Percentiles rank a stretch among this genome's conserved stretches.
These are phyloP conservation scores for Parmales sp. DNA, from an alignment of 108 stramenopile species.

Conservation along the genomic window DNA sequence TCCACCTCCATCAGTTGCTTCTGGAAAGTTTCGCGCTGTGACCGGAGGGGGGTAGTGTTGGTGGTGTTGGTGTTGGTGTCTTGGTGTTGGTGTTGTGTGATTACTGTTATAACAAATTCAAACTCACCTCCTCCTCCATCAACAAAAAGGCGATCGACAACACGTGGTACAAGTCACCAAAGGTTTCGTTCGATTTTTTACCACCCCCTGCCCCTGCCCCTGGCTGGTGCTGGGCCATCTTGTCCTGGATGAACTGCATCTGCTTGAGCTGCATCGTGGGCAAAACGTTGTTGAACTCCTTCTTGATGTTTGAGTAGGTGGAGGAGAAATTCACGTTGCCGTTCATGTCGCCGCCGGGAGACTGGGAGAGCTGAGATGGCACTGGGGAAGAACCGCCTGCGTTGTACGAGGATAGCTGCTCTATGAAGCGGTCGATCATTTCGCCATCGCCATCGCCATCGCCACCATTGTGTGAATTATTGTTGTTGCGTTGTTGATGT, in stretches of 20 bases:
- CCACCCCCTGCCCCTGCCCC: background rate
- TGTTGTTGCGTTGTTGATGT: no score
- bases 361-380: background rate
- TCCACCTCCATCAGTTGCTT: conserved; percentile 6
- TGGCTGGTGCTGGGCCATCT: background rate
- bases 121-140: conserved; percentile 13
- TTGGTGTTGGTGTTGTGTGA: no score
- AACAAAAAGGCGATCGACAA: background rate
- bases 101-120: no score
- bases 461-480: no score
- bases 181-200: no score
- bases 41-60: no score
- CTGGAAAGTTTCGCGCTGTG: conserved; percentile 9
- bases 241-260: conserved; percentile 1
- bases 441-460: background rate
- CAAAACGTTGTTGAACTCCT: background rate
- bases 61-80: no score
- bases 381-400: background rate
- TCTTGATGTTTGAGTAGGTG: conserved; percentile 9
- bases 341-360: no score
- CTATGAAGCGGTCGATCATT: conserved; percentile 2
- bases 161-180: conserved; percentile 4
- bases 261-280: background rate
- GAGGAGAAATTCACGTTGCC: background rate
- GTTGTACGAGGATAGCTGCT: background rate